A percentile compares a stretch with the other conserved stretches of the same genome.
These are phyloP conservation scores for Lactuca saligna DNA, from an alignment of 129 eudicot genomes.

Conservation along the genomic window DNA sequence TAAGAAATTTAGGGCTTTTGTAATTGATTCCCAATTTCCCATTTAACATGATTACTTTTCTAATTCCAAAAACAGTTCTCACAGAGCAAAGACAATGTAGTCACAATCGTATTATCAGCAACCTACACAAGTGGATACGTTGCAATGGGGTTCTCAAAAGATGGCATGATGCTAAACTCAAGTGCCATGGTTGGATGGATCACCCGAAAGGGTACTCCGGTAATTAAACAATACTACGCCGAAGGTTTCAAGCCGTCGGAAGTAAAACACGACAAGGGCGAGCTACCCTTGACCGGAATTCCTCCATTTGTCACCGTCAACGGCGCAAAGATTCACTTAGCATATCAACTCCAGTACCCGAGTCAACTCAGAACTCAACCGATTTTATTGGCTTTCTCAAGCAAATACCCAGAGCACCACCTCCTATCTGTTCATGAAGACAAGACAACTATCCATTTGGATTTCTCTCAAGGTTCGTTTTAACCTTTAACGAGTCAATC, in stretches of 20 bases:
- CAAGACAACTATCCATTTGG: constrained; percentile 58
- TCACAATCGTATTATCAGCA: constrained; percentile 75
- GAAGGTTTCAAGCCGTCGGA: constrained; percentile 59
- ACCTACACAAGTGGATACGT: constrained; percentile 87
- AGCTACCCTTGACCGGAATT: constrained; percentile 63
- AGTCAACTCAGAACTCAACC: constrained; percentile 54
- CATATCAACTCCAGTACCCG: constrained; percentile 68
- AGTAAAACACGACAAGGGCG: constrained; percentile 64
- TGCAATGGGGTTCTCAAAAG: constrained; percentile 79
- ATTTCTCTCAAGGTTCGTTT: constrained; percentile 71
- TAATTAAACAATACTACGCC: constrained; percentile 60
- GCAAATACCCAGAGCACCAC: constrained; percentile 58
- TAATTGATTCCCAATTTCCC: neutral
- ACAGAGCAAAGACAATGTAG: constrained; percentile 54
- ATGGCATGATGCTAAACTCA: constrained; percentile 83
- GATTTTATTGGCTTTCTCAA: constrained; percentile 59
- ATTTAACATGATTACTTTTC: neutral
- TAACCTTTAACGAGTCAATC: neutral
- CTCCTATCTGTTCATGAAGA: constrained; percentile 69
- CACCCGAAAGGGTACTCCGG: constrained; percentile 55
- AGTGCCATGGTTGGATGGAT: constrained; percentile 99
- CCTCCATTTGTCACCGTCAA: constrained; percentile 66
- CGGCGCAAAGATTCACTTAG: constrained; percentile 69
- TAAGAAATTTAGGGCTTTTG: neutral
- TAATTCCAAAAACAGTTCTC: constrained; percentile 54